Evolutionary conservation across 2,329 filamentous ascomycete genomes (phyloP), one percentile per base, ranked within the genome.

Genomic region (Hypoxylon sp.): DNA sequence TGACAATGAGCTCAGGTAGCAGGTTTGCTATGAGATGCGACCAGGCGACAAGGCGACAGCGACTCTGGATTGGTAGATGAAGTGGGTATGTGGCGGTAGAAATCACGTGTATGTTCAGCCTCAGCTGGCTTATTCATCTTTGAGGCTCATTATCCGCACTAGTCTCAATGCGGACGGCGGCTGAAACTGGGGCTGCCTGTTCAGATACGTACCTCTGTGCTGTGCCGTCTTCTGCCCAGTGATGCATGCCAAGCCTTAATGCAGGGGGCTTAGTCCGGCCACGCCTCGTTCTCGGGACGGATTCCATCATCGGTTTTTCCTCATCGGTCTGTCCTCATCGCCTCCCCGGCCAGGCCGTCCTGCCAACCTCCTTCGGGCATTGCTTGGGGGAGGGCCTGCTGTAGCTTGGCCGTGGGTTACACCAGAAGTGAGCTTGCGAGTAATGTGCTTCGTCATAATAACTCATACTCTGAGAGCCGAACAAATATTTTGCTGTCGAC

Each of bases 201-300:
- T 8, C n/a, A 48, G 31, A 41, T 52, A 47, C 46, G 15, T 55
- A 29, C 24, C 26, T 9, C 37, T 29, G 15, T 5, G 9, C 3
- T 9, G 15, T 17, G n/a, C 20, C 42, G n/a, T n/a, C 61, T 58
- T 58, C 58, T 64, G 56, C 55, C 53, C 60, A 52, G 37, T 63
- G 61, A 63, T 61, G 61, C 61, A 55, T 33, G 61, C 61, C 61
- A 61, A 63, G 61, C n/a, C 11, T 10, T 27, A 1, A 23, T 41
- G 33, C 10, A 51, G 20, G 20, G 56, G 60, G 17, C 10, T 20
- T 21, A 38, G 29, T 42, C 41, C 17, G 35, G 24, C 15, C 47
- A 41, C 45, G 20, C 40, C 20, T 45, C 29, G 23, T 15, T 5
- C 18, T 40, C 42, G 35, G 43, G 37, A 23, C n/a, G 38, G 48